Base-by-base conservation (phyloP, 1,284 basidiomycete genomes). In the Schizophyllum commune region DNA sequence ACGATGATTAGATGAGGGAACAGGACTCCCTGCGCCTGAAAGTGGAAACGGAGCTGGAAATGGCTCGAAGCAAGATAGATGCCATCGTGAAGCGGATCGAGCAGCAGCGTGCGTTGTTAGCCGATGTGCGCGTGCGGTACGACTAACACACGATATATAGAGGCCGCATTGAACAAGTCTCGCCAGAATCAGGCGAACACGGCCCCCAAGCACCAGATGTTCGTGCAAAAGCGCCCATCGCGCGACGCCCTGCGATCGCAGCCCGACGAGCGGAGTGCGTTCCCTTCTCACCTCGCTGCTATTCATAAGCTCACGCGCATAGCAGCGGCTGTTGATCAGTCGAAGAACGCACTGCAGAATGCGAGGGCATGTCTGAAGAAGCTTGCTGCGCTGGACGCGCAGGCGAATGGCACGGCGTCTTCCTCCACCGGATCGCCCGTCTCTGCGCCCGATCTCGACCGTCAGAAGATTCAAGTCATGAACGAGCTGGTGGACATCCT, bases 1-100 rank as follows among this genome's bases (percentile, higher is more conserved):
- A 13, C 52, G 52, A 56, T 32, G 52, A 61, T 60, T 47, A 64
- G 56, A 57, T 39, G 17, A 52, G 9, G 61, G 4, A 51, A 19
- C 59, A 92, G 85, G 84, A 83, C 60, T 75, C 75, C 21, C 77
- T 92, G 66, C 83, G 91, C 58, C 74, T 76, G 53, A 83, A 91
- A 75, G 89, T 95, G 55, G 82, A 92, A 72, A 82, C 84, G 0
- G 92, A 94, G 71, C 77, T 94, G 34, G 81, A 84, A 51, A 84
- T 82, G 68, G 91, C 93, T 5, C 83, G 83, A 60, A 77, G 75
- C 63, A 88, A 85, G 72, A 92, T 95, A 53, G 81, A 81, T n/a
- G 72, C 79, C 11, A 84, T 94, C 59, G 79, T 74, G 51, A 75
- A 75, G 70, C 79, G 80, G 64, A 86, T 92, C 58, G 86, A 88